Evolutionary conservation across 495 filamentous ascomycete species (phyloP), one percentile per base, ranked within the genome.

Genomic region (Podospora conica): DNA sequence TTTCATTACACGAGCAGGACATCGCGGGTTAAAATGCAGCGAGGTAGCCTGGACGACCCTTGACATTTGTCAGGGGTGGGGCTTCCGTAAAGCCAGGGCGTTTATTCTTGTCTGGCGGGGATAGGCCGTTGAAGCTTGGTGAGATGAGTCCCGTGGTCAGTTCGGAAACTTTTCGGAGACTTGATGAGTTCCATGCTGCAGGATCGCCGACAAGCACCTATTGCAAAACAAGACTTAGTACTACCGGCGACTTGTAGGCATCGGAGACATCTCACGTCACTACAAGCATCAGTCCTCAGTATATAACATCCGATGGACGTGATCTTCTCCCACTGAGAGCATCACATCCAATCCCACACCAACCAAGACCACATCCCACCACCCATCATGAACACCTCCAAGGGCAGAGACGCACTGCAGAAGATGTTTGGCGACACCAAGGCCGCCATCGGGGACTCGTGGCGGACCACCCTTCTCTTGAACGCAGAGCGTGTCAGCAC

Each of bases 401-500:
- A 24, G 22, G 55, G 55, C 53, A 66, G 68, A 25, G 69, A 59
- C 23, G 68, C 71, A 25, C 68, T 78, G 9, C 66, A 70, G 3
- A 76, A 70, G 65, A 29, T 77, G 57, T 79, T 71, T 67, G 33
- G 73, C 15, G 73, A 57, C 12, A 22, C 70, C 23, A 15, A 29
- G 3, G 64, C 28, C 15, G 21, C 29, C 6, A 33, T 70, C 18
- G 65, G 53, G 56, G 70, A 68, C 29, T 63, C 72, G 23, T 71
- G 69, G 59, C 60, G 75, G n/a, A 63, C 72, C 9, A 62, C 61
- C 23, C 60, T 74, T 9, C 66, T 80, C 18, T 65, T 69, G 10
- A 68, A 68, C 23, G 73, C 74, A 8, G 70, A 70, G n/a, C 66
- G 74, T 0, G 74, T 81, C 60, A 78, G 78, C 71, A 66, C 61